Percentiles rank a stretch among this genome's conserved stretches.
Evolutionary conservation across 371 early-diverging fungal genomes (phyloP).

Genomic region (Mucor circinelloides): DNA sequence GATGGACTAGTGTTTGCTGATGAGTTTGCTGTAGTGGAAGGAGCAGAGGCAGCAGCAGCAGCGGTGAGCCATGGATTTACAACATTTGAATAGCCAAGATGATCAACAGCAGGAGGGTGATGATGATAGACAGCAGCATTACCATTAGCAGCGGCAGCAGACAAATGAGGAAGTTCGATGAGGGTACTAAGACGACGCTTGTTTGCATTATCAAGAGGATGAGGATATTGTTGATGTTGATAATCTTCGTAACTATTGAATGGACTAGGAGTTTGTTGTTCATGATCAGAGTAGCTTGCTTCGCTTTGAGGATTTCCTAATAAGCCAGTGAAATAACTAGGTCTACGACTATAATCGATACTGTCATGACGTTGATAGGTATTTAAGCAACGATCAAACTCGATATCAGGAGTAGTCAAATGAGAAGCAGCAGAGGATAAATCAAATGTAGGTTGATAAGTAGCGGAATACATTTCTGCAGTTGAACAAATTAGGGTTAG

Average conservation of each 20-base stretch:
- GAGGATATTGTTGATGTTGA: slow-evolving; percentile 21
- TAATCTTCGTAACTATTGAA: slow-evolving; percentile 31
- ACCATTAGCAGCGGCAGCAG: neutral
- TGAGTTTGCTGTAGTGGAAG: neutral
- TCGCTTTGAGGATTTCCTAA: slow-evolving; percentile 23
- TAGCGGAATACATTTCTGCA: slow-evolving; percentile 12
- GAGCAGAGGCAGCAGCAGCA: slow-evolving; percentile 1
- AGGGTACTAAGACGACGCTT: slow-evolving; percentile 25
- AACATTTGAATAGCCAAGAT: slow-evolving; percentile 7
- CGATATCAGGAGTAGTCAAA: slow-evolving; percentile 11
- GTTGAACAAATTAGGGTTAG: neutral
- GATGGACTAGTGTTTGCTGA: neutral
- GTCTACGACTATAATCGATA: slow-evolving; percentile 32
- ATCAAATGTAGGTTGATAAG: slow-evolving; percentile 20
- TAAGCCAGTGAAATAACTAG: slow-evolving; percentile 34
- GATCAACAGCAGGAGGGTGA: slow-evolving; percentile 6
- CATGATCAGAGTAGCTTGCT: slow-evolving; percentile 24
- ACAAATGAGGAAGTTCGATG: slow-evolving; percentile 14
- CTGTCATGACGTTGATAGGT: slow-evolving; percentile 26
- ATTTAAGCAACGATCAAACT: slow-evolving; percentile 19
- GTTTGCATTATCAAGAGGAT: slow-evolving; percentile 20
- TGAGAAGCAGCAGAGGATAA: slow-evolving; percentile 15
- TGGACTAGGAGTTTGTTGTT: slow-evolving; percentile 31
- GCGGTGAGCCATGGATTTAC: slow-evolving; percentile 16
- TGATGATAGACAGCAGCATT: neutral